A percentile compares a stretch with the other conserved stretches of the same genome.
Conservation (phyloP, 352 stramenopile genomes). For the Phytophthora litchii region DNA sequence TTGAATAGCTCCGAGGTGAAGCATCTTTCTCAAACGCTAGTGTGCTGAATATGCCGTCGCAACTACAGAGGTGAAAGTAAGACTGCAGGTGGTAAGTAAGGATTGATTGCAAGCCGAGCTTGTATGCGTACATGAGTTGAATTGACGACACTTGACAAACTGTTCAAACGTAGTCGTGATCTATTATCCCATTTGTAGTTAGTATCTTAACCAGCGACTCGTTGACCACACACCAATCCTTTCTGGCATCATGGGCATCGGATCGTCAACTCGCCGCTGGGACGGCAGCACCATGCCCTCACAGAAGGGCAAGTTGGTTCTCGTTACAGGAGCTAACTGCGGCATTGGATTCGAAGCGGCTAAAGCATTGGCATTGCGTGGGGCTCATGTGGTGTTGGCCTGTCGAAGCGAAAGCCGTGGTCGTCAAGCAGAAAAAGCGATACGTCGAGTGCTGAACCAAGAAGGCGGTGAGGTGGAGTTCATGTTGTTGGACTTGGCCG, state of each 20-base stretch:
- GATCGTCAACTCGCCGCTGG: conserved; percentile 16
- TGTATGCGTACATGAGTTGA: conserved; percentile 23
- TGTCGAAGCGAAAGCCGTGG: conserved; percentile 54
- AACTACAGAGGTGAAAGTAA: not conserved
- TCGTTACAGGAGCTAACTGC: conserved; percentile 87
- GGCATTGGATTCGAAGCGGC: conserved; percentile 84
- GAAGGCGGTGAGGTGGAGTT: conserved; percentile 27
- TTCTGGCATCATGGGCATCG: conserved; percentile 16
- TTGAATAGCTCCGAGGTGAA: conserved; percentile 56
- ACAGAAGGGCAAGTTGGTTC: conserved; percentile 57
- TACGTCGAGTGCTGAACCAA: conserved; percentile 23
- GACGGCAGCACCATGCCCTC: conserved; percentile 38
- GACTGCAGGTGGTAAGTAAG: not conserved
- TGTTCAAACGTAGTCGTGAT: too few relatives aligned
- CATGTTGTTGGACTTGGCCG: conserved; percentile 56
- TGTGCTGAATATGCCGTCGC: conserved; percentile 41
- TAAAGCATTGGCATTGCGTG: conserved; percentile 55
- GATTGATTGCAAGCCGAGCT: not conserved
- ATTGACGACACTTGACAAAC: conserved; percentile 12
- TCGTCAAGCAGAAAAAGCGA: conserved; percentile 28
- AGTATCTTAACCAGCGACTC: conserved; percentile 3
- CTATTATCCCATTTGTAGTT: too few relatives aligned
- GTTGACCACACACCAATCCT: conserved; percentile 1
- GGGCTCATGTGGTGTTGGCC: conserved; percentile 77
- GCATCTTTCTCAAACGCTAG: conserved; percentile 46